Base-by-base conservation (phyloP, 2,329 filamentous ascomycete genomes). In the Amphichorda felina region DNA sequence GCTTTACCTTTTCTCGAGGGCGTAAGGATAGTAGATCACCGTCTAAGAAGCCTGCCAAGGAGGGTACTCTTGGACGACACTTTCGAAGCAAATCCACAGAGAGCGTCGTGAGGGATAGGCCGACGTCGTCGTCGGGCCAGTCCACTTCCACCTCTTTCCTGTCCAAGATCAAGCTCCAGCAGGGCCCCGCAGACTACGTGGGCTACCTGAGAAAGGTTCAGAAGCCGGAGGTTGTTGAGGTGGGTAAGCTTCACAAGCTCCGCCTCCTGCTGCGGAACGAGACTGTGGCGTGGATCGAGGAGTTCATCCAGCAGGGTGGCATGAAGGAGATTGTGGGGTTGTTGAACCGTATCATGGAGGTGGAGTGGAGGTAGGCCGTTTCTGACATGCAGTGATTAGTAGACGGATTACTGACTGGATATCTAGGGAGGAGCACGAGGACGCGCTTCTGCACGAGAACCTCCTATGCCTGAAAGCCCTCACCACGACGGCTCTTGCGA, bases 161-260 rank as follows among this genome's bases (percentile, higher is more conserved):
- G 17, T 72, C 75, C 36, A 81, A 81, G 56, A 75, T 80, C 38
- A 85, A 85, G 48, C 76, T 79, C 37, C 73, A 84, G 31, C 77
- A 84, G 35, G 71, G 77, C 7, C 85, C 88, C 0, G 71, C 75
- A 29, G 86, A 95, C 50, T 94, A 93, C 59, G 87, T 96, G 26
- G 68, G 74, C 16, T 94, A 95, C 53, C 62, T 95, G 46, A 73
- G 75, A 48, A 88, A 86, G 56, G 79, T 83, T 2, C 80, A 79
- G 45, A 82, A 85, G 57, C 87, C 87, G 0, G 75, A 91, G 48
- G 65, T 78, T 27, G 80, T 95, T 8, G 89, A 96, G 55, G 84
- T 96, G n/a, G 87, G 88, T 30, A 89, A 91, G 54, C 63, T 98
- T 25, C 91, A 96, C 61, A 96, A 96, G 60, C 70, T 98, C 31